Base-by-base conservation (phyloP, 1,139 yeast species). In the Lodderomyces elongisporus region DNA sequence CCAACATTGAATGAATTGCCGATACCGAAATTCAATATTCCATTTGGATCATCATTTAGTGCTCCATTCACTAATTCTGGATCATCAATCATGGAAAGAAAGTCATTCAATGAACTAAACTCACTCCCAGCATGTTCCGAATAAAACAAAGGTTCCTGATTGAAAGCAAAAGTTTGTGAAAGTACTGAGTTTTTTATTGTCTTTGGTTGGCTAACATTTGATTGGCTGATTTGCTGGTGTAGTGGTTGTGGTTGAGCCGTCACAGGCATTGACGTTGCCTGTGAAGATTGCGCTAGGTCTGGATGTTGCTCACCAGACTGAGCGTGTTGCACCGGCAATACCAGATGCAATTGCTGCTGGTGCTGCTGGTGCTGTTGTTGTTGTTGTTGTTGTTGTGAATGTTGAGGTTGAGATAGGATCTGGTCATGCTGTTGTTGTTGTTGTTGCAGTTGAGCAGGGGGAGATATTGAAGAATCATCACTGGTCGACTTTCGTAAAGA, bases 91-190 rank as follows among this genome's bases (percentile, higher is more conserved):
- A 89, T 85, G 3, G 91, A 79, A 36, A 89, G 62, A 49, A 89
- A 89, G 52, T 88, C 96, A 44, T 87, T 88, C 44, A 89, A 66
- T 1, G 96, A 87, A 42, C 89, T 80, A 52, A 89, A 88, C 59
- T 89, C 97, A 29, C 93, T 81, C 3, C 95, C 95, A 0, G 94
- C 95, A 55, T 87, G 95, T 50, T 88, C 95, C 1, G 95, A 83
- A 44, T 78, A 84, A 58, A 87, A 87, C 36, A 83, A 75, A 0
- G 94, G 88, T 43, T 78, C 83, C 41, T 79, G 85, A 46, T 75
- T 77, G 37, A 70, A 66, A 2, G 69, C 66, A 33, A 68, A 49
- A 1, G 78, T 63, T 41, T 66, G 71, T 2, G 70, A 53, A 33
- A 68, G 52, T 2, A 64, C 67, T 5, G 68, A 56, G 38, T 53